These are phyloP conservation scores for Lentinula raphanica DNA, from an alignment of 768 basidiomycete species.

Conservation along the genomic window DNA sequence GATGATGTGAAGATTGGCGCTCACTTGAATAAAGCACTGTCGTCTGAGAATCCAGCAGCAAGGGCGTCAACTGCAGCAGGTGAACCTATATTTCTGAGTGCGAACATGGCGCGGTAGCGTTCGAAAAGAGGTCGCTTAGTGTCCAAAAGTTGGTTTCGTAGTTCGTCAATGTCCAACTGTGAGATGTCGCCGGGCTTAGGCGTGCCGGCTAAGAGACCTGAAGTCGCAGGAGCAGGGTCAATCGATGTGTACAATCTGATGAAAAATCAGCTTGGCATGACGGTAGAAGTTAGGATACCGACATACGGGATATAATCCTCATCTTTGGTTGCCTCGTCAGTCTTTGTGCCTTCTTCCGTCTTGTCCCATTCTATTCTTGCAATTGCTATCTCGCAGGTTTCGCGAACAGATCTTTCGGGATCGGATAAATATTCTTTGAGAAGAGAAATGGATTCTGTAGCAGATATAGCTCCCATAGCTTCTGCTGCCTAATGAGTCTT, in stretches of 20 bases:
- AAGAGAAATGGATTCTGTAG: conserved; percentile 56
- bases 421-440: conserved; percentile 71
- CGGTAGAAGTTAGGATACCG: no score
- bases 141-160: conserved; percentile 64
- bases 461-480: conserved; percentile 92
- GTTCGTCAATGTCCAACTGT: conserved; percentile 40
- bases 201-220: conserved; percentile 51
- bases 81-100: conserved; percentile 88
- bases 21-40: conserved; percentile 90
- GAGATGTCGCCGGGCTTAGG: conserved; percentile 49
- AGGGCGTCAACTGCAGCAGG: conserved; percentile 84
- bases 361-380: conserved; percentile 93
- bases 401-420: conserved; percentile 69
- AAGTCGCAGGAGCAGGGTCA: conserved; percentile 84
- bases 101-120: conserved; percentile 98
- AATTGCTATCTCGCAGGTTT: conserved; percentile 97
- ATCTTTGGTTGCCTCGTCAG: conserved; percentile 28
- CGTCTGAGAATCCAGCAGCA: conserved; percentile 84
- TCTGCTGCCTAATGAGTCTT: conserved; percentile 76
- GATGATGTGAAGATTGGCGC: conserved; percentile 13
- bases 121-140: conserved; percentile 71
- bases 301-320: conserved; percentile 35
- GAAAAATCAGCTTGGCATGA: no score
- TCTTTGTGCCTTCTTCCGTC: conserved; percentile 62
- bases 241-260: conserved; percentile 72